Evolutionary conservation across 495 filamentous ascomycete species (phyloP).

Genomic region (Aspergillus wentii): DNA sequence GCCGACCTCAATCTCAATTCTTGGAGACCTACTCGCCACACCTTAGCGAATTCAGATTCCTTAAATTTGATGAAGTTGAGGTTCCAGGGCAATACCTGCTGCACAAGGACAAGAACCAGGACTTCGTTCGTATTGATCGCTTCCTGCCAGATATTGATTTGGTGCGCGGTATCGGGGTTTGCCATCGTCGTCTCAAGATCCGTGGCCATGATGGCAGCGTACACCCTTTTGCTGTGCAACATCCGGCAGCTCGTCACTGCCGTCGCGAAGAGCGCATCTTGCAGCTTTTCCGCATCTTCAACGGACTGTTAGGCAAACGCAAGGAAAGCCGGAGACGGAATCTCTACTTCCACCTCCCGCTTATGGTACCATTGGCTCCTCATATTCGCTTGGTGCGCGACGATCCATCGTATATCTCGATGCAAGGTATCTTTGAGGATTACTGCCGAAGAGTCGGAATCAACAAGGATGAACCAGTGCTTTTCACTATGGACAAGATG

Average conservation of each 20-base stretch:
- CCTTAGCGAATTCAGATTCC: conserved; percentile 92
- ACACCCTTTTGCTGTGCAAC: conserved; percentile 92
- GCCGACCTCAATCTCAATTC: conserved; percentile 61
- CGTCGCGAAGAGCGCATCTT: conserved; percentile 90
- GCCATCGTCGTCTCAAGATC: conserved; percentile 89
- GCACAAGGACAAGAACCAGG: conserved; percentile 97
- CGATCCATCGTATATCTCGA: conserved; percentile 86
- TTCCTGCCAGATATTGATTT: conserved; percentile 94
- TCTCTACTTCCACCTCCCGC: conserved; percentile 88
- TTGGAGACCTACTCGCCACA: conserved; percentile 82
- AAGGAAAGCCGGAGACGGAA: conserved; percentile 94
- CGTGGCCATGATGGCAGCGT: conserved; percentile 96
- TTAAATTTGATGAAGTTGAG: conserved; percentile 98
- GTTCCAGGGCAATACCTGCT: conserved; percentile 95
- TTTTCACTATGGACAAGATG: conserved; percentile 93
- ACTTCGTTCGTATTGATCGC: conserved; percentile 93
- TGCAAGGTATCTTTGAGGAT: conserved; percentile 93
- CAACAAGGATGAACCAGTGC: conserved; percentile 89
- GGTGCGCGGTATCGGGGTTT: conserved; percentile 79
- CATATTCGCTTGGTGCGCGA: conserved; percentile 92
- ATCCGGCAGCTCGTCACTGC: conserved; percentile 86
- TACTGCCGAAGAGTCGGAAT: conserved; percentile 81
- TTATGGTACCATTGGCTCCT: conserved; percentile 91
- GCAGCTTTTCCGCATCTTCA: conserved; percentile 97
- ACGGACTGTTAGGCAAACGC: conserved; percentile 78